A percentile compares a stretch with the other conserved stretches of the same genome.
Conservation (phyloP, 202 grass and related monocot genomes). For the Bolboschoenoplectus hybrid region DNA sequence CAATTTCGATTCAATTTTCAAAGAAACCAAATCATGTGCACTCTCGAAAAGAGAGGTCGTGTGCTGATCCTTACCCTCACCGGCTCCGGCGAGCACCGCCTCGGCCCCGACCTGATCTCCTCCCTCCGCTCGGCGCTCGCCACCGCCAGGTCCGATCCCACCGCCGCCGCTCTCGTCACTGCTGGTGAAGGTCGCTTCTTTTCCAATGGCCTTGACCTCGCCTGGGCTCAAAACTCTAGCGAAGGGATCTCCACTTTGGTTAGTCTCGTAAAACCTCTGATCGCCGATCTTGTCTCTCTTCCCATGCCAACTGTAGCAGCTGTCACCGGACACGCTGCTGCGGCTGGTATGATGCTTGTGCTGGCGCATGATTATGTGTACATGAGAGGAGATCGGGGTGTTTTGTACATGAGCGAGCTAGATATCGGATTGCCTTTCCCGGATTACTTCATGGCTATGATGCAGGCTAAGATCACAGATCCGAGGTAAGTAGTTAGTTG, state of each 20-base stretch:
- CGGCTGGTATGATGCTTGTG: slow-evolving; percentile 66
- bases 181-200: slow-evolving; percentile 83
- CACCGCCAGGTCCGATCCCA: slow-evolving; percentile 32
- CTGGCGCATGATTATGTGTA: slow-evolving; percentile 81
- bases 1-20: slow-evolving; percentile 9
- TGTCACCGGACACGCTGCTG: slow-evolving; percentile 77
- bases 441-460: slow-evolving; percentile 61
- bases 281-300: slow-evolving; percentile 69
- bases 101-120: slow-evolving; percentile 51
- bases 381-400: slow-evolving; percentile 82
- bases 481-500: slow-evolving; percentile 10
- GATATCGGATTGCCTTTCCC: slow-evolving; percentile 76
- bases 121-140: slow-evolving; percentile 57
- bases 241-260: slow-evolving; percentile 58
- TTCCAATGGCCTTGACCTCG: slow-evolving; percentile 88
- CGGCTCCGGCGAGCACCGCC: slow-evolving; percentile 78
- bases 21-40: slow-evolving; percentile 51
- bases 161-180: slow-evolving; percentile 62
- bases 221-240: slow-evolving; percentile 51
- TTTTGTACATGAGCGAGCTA: slow-evolving; percentile 96
- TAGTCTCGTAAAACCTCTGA: slow-evolving; percentile 50
- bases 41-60: slow-evolving; percentile 70
- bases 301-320: slow-evolving; percentile 93
- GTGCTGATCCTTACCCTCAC: slow-evolving; percentile 83
- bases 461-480: slow-evolving; percentile 79